A percentile compares a stretch with the other conserved stretches of the same genome.
Evolutionary conservation across 805 yeast genomes (phyloP).

Genomic region (Candida ponderosae): DNA sequence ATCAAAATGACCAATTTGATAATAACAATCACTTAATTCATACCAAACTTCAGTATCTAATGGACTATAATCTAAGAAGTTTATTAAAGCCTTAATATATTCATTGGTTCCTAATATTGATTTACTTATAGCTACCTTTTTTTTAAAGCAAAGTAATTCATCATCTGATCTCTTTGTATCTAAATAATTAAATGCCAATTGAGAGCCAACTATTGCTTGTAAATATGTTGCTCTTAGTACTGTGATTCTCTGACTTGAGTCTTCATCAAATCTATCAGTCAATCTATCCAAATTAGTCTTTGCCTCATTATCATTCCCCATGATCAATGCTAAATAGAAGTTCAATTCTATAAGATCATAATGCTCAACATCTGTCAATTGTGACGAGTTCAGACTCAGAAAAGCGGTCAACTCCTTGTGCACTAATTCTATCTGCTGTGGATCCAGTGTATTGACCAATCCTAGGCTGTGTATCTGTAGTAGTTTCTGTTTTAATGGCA

Average conservation of each 20-base stretch:
- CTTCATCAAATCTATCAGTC: constrained; percentile 58
- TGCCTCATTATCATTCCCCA: constrained; percentile 68
- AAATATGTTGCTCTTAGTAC: constrained; percentile 46
- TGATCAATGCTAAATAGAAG: constrained; percentile 53
- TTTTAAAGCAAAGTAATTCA: constrained; percentile 16
- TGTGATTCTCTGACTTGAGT: constrained; percentile 46
- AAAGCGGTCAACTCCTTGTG: constrained; percentile 29
- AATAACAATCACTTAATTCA: constrained; percentile 65
- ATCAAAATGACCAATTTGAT: constrained; percentile 49
- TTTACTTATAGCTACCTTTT: constrained; percentile 14
- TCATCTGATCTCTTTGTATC: constrained; percentile 16
- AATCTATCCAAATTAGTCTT: constrained; percentile 54
- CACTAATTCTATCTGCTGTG: constrained; percentile 30
- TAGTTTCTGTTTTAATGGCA: constrained; percentile 33
- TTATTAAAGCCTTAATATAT: constrained; percentile 49
- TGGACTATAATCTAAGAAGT: constrained; percentile 57
- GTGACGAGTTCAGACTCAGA: constrained; percentile 14
- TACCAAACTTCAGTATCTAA: constrained; percentile 73
- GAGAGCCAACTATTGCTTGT: constrained; percentile 43
- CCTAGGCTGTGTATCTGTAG: constrained; percentile 43
- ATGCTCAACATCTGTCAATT: constrained; percentile 28
- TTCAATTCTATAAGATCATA: constrained; percentile 63
- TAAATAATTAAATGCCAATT: constrained; percentile 29
- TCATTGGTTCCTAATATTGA: constrained; percentile 9
- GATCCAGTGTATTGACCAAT: constrained; percentile 39